Percentiles rank a stretch among this genome's conserved stretches.
phyloP scores from a whole-genome alignment of 2,329 filamentous ascomycete species.

The Penicillium sp. region DNA sequence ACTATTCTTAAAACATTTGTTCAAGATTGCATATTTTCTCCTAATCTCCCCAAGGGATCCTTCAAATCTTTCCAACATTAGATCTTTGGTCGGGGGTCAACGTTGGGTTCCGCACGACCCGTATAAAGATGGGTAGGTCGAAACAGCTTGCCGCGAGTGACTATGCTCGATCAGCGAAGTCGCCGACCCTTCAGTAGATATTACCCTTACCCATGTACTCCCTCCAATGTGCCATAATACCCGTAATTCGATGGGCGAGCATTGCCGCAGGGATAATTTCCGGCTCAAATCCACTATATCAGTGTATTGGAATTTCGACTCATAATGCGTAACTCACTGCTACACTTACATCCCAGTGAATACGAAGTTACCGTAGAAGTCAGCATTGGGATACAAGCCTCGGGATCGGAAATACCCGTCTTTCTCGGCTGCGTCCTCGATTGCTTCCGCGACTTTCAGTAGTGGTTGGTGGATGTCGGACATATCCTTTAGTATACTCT shows the following conservation, averaged over 20 bases:
- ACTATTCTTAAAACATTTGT: too few species aligned
- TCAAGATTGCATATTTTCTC: too few species aligned
- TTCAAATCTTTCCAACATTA: not conserved
- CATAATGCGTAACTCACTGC: not conserved
- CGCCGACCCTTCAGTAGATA: not conserved
- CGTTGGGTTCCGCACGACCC: constrained; percentile 12
- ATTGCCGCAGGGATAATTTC: constrained; percentile 34
- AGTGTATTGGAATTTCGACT: not conserved
- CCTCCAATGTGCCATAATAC: constrained; percentile 38
- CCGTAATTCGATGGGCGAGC: constrained; percentile 32
- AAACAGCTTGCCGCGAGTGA: constrained; percentile 30
- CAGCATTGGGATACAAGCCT: constrained; percentile 46
- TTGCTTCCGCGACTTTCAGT: constrained; percentile 27
- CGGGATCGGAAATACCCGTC: constrained; percentile 31
- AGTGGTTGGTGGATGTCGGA: constrained; percentile 13
- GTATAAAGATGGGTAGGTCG: constrained; percentile 32
- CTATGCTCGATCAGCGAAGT: constrained; percentile 15
- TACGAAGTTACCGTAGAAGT: constrained; percentile 48
- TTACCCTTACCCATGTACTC: constrained; percentile 32
- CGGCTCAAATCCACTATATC: constrained; percentile 28
- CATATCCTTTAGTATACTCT: constrained; percentile 27
- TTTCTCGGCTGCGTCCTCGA: constrained; percentile 25
- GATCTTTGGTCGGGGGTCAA: constrained; percentile 11
- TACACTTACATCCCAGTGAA: constrained; percentile 42
- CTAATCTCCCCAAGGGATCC: too few species aligned